A percentile compares a stretch with the other conserved stretches of the same genome.
These are phyloP conservation scores for Penicillium sp. DNA, from an alignment of 2,329 filamentous ascomycete species.

Conservation along the genomic window DNA sequence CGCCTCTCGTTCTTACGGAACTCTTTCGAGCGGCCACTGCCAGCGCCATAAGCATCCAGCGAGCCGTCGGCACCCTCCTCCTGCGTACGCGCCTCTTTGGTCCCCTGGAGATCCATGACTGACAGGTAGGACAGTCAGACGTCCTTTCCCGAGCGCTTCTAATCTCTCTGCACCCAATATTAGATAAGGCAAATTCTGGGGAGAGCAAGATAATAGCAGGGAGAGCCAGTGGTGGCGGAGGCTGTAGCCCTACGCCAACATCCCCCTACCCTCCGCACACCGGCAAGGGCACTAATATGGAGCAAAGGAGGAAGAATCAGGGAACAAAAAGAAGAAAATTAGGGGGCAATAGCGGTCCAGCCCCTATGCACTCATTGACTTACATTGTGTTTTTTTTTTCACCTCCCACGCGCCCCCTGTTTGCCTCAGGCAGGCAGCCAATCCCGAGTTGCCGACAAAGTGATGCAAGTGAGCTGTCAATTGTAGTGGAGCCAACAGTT, in stretches of 20 bases:
- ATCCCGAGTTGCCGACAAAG: constrained; percentile 26
- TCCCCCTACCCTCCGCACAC: background rate
- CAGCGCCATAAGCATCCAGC: constrained; percentile 36
- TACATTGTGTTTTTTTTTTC: constrained; percentile 12
- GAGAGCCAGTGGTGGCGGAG: background rate
- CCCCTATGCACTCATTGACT: constrained; percentile 4
- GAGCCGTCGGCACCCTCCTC: constrained; percentile 41
- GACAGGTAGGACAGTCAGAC: background rate
- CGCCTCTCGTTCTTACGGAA: constrained; percentile 41
- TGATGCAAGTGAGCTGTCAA: constrained; percentile 34
- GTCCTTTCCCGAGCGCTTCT: background rate
- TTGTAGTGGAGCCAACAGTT: constrained; percentile 26
- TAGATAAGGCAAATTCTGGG: constrained; percentile 16
- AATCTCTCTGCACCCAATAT: constrained; percentile 13
- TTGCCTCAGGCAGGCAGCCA: constrained; percentile 33
- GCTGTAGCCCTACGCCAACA: constrained; percentile 1
- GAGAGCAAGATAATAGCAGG: constrained; percentile 3
- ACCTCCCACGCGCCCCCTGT: constrained; percentile 17
- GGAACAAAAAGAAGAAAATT: background rate
- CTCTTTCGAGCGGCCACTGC: constrained; percentile 36
- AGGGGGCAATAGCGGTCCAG: background rate
- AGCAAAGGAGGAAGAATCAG: background rate
- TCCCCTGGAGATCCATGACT: constrained; percentile 45
- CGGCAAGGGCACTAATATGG: background rate
- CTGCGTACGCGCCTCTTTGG: constrained; percentile 43